Evolutionary conservation across 2,329 filamentous ascomycete genomes (phyloP).

Genomic region (Hypomyces perniciosus): DNA sequence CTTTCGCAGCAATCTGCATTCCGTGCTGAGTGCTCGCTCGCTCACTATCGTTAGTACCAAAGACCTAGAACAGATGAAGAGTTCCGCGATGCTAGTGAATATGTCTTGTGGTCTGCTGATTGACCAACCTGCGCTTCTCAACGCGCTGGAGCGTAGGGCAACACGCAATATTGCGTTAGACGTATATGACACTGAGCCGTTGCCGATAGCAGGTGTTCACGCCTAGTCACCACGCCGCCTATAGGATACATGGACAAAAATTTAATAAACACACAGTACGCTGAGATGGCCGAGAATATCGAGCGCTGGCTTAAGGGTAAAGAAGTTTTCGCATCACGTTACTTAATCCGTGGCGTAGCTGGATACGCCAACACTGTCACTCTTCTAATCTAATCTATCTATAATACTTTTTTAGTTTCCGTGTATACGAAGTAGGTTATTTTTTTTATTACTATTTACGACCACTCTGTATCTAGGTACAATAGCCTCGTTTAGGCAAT

Average conservation of each 20-base stretch:
- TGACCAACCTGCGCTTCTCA: constrained; percentile 57
- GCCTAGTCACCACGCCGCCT: constrained; percentile 62
- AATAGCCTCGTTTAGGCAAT: no score
- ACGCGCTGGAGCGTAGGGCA: constrained; percentile 48
- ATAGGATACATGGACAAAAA: constrained; percentile 68
- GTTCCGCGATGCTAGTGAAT: constrained; percentile 59
- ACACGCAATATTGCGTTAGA: constrained; percentile 66
- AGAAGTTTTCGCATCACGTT: constrained; percentile 15
- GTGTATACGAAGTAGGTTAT: no score
- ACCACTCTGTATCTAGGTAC: no score
- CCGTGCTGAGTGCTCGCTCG: constrained; percentile 59
- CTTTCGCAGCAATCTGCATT: constrained; percentile 56
- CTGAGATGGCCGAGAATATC: constrained; percentile 58
- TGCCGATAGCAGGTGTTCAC: constrained; percentile 54
- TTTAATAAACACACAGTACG: constrained; percentile 60
- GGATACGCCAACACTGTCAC: background rate
- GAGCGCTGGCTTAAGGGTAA: constrained; percentile 39
- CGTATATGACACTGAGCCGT: constrained; percentile 67
- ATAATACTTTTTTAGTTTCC: background rate
- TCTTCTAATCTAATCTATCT: background rate
- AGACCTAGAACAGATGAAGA: constrained; percentile 59
- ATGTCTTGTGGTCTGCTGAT: constrained; percentile 66
- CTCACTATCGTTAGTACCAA: constrained; percentile 49
- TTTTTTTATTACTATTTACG: no score
- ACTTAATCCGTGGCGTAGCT: background rate